Evolutionary conservation across 805 yeast species (phyloP), one percentile per base, ranked within the genome.

Genomic region (Nakazawaea siamensis): DNA sequence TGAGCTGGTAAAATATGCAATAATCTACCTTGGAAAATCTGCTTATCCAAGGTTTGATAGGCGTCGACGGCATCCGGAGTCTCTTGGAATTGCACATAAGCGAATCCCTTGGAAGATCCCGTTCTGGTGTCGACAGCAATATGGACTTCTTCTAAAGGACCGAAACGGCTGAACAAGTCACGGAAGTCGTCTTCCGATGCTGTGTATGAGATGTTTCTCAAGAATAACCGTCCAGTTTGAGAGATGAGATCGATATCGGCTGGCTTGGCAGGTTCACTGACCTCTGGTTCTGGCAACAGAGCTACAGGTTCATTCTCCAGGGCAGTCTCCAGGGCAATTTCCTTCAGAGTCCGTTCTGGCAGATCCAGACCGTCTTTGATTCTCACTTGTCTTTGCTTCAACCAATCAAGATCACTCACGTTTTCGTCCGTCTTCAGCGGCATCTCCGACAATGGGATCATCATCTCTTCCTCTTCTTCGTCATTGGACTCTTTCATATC

Each of bases 11-110:
- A 60, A 40, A 92, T 80, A 57, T 92, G 98, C 33, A 92, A 58
- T 34, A 92, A 66, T 47, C 98, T 75, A 34, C 98, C 98, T 60
- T 92, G 97, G 64, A 84, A 90, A 52, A 84, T 80, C 50, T 82
- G 81, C 49, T 85, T 87, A 56, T 92, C 98, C 33, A 88, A 63
- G 11, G 67, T 71, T 24, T 68, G 56, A 52, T 66, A 88, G 0
- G 97, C 97, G 19, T 59, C 52, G 1, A 80, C 74, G 0, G 98
- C 98, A 51, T 80, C 79, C 8, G 70, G 69, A 8, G 80, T 66
- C 42, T 73, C 64, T n/a, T 55, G 60, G 51, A 81, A 92, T 51
- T 79, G 76, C 10, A 87, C 68, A 50, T 88, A 88, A 0, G 92
- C 95, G 55, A 86, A 85, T 0, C 98, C 98, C 57, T 92, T 92